Evolutionary conservation across 2,329 filamentous ascomycete genomes (phyloP).

Genomic region (Aspergillus viridinutans): DNA sequence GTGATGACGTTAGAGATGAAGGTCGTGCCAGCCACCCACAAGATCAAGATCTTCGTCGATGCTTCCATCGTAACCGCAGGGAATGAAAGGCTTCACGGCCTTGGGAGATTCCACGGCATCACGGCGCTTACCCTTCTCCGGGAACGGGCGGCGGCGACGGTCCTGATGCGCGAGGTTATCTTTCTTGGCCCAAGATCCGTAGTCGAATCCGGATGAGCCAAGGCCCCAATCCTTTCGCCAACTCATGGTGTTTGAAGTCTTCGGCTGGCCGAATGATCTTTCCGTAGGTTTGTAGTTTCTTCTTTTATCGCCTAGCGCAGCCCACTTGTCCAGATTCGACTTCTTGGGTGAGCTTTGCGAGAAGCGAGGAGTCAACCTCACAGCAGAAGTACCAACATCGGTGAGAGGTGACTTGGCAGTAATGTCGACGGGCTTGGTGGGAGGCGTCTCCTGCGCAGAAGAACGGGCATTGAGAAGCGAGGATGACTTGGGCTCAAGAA

Average conservation of each 20-base stretch:
- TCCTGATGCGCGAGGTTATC: slow-evolving; percentile 24
- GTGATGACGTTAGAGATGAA: slow-evolving; percentile 51
- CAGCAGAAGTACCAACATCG: slow-evolving; percentile 55
- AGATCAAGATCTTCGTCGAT: slow-evolving; percentile 76
- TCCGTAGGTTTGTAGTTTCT: slow-evolving; percentile 60
- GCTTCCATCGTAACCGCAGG: slow-evolving; percentile 49
- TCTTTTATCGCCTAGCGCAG: slow-evolving; percentile 76
- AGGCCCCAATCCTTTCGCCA: slow-evolving; percentile 43
- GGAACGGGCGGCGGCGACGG: slow-evolving; percentile 36
- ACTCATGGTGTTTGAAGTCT: slow-evolving; percentile 38
- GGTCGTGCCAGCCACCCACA: slow-evolving; percentile 85
- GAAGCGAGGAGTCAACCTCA: slow-evolving; percentile 35
- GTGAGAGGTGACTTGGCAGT: slow-evolving; percentile 51
- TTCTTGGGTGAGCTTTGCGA: slow-evolving; percentile 59
- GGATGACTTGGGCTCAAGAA: slow-evolving; percentile 53
- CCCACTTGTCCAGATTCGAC: slow-evolving; percentile 73
- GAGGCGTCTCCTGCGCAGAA: slow-evolving; percentile 29
- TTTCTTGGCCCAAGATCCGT: slow-evolving; percentile 32
- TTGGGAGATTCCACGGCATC: slow-evolving; percentile 28
- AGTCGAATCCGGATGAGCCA: slow-evolving; percentile 35
- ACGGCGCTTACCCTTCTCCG: slow-evolving; percentile 47
- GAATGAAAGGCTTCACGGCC: slow-evolving; percentile 29
- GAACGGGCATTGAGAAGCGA: slow-evolving; percentile 48
- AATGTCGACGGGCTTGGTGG: slow-evolving; percentile 13
- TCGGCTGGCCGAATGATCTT: slow-evolving; percentile 48